A percentile compares a stretch with the other conserved stretches of the same genome.
Conservation (phyloP, 2,329 filamentous ascomycete genomes). For the Colletotrichum tanaceti region DNA sequence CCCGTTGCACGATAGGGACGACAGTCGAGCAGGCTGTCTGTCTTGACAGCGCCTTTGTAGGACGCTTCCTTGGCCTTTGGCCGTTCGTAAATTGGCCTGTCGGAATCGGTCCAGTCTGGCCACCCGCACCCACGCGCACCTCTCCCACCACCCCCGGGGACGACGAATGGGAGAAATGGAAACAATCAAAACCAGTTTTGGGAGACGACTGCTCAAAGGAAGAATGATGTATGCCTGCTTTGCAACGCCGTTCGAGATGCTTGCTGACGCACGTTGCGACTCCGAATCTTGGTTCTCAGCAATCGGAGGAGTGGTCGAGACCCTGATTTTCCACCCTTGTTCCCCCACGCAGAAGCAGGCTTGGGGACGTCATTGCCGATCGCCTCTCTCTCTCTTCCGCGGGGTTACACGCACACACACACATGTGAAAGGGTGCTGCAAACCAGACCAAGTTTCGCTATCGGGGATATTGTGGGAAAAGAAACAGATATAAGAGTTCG, state of each 20-base stretch:
- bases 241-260: neutral
- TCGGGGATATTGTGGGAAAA: neutral
- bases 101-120: neutral
- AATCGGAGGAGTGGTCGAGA: conserved; percentile 5
- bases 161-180: neutral
- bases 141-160: neutral
- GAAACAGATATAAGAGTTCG: conserved; percentile 26
- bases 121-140: no score
- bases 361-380: conserved; percentile 37
- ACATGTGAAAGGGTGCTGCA: neutral
- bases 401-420: conserved; percentile 4
- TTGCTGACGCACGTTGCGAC: conserved; percentile 25
- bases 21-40: neutral
- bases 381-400: conserved; percentile 3
- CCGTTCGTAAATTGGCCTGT: neutral
- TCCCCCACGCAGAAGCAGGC: conserved; percentile 20
- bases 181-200: neutral
- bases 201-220: no score
- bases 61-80: neutral
- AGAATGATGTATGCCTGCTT: conserved; percentile 10
- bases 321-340: conserved; percentile 29
- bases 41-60: neutral
- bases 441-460: conserved; percentile 25
- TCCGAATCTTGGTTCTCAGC: conserved; percentile 11
- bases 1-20: neutral